A percentile compares a stretch with the other conserved stretches of the same genome.
These are phyloP conservation scores for Schizopora paradoxa DNA, from an alignment of 1,284 basidiomycete genomes.

Conservation along the genomic window DNA sequence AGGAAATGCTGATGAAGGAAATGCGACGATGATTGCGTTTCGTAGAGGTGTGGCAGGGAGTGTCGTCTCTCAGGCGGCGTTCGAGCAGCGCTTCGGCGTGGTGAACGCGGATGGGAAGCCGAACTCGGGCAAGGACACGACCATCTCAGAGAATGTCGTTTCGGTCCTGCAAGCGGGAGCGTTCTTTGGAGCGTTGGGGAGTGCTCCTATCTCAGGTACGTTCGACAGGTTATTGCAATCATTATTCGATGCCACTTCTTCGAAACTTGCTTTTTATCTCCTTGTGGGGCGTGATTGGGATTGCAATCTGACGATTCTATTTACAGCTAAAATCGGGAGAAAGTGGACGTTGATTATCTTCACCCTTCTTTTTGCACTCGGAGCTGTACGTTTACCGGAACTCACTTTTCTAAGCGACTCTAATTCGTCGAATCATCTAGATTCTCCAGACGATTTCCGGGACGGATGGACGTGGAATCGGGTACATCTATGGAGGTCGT, in stretches of 20 bases:
- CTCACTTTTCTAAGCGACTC: constrained; percentile 19
- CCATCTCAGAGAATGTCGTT: constrained; percentile 61
- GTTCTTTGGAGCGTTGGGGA: constrained; percentile 72
- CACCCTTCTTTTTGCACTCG: constrained; percentile 56
- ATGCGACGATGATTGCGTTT: constrained; percentile 4
- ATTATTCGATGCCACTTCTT: background rate
- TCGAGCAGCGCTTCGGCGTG: constrained; percentile 59
- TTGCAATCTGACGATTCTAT: background rate
- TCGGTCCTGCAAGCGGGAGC: constrained; percentile 76
- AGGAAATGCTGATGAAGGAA: background rate
- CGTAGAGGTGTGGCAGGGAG: constrained; percentile 55
- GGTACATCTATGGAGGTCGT: constrained; percentile 70
- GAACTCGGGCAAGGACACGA: constrained; percentile 33
- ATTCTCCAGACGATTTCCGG: constrained; percentile 59
- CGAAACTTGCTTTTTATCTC: background rate
- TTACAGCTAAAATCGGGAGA: constrained; percentile 48
- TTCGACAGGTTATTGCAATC: background rate
- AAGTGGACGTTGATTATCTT: constrained; percentile 53
- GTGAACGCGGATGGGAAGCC: constrained; percentile 34
- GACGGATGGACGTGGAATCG: constrained; percentile 43
- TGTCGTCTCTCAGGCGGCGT: constrained; percentile 57
- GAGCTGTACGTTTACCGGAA: constrained; percentile 53
- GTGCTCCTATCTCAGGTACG: constrained; percentile 58
- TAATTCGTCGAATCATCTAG: constrained; percentile 24
- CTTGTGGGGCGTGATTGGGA: background rate